phyloP scores from a whole-genome alignment of 1,284 basidiomycete species.

The Trichosporon sp. region DNA sequence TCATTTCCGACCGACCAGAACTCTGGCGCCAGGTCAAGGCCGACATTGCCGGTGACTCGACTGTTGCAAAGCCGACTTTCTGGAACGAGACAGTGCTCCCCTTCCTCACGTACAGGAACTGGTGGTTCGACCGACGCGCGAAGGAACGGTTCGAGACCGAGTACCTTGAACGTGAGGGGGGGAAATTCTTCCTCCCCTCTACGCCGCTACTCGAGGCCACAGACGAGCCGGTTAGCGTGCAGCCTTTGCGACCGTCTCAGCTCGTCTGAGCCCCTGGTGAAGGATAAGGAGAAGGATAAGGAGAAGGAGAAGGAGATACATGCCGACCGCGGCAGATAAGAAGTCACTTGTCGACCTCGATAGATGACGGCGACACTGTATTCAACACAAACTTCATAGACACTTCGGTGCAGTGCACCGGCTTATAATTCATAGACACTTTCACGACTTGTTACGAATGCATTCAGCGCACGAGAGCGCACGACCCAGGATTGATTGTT shows the following conservation, averaged over 20 bases:
- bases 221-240: conserved; percentile 6
- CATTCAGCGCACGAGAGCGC: no score
- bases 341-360: no score
- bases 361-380: no score
- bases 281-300: background rate
- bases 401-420: no score
- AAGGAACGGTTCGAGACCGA: conserved; percentile 38
- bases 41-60: conserved; percentile 27
- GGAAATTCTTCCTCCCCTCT: conserved; percentile 24
- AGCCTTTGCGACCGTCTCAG: background rate
- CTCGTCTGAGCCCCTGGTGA: background rate
- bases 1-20: conserved; percentile 69
- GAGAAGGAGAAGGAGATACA: no score
- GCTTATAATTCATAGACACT: no score
- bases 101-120: conserved; percentile 32
- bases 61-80: background rate
- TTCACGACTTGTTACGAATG: no score
- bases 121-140: conserved; percentile 33
- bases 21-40: conserved; percentile 36
- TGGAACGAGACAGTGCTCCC: conserved; percentile 21
- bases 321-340: no score
- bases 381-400: no score
- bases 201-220: conserved; percentile 13
- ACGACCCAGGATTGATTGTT: no score
- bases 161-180: conserved; percentile 46